phyloP scores from a whole-genome alignment of 345 rosid species.

The Rhodamnia argentea region DNA sequence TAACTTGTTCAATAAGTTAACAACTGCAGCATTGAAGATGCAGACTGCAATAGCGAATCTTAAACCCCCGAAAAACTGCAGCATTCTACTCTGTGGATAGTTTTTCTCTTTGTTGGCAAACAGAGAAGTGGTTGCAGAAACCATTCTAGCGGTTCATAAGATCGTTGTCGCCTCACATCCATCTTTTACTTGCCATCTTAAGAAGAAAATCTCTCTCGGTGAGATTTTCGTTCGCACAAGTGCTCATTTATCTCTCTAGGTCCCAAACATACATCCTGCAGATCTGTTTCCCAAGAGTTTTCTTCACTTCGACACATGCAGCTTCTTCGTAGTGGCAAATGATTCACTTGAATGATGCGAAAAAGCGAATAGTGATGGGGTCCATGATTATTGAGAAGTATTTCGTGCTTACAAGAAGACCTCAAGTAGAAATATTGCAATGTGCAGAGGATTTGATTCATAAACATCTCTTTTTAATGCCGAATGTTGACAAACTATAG shows the following conservation, averaged over 20 bases:
- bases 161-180: not conserved
- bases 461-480: not conserved
- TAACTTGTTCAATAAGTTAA: not conserved
- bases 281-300: not conserved
- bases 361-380: not conserved
- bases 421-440: not conserved
- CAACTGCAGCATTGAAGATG: not conserved
- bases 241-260: not conserved
- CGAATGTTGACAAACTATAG: not conserved
- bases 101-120: not conserved
- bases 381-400: not conserved
- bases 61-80: not conserved
- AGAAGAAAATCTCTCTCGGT: not conserved
- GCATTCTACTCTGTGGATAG: not conserved
- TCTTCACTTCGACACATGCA: not conserved
- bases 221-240: not conserved
- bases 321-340: not conserved
- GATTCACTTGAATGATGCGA: not conserved
- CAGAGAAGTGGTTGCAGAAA: not conserved
- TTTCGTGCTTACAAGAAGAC: not conserved
- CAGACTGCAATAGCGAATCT: not conserved
- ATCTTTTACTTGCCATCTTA: not conserved
- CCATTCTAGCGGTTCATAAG: not conserved
- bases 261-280: not conserved
- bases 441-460: not conserved